Percentiles rank a stretch among this genome's conserved stretches.
These are phyloP conservation scores for Asclepias syriaca DNA, from an alignment of 257 asterid genomes.

Conservation along the genomic window DNA sequence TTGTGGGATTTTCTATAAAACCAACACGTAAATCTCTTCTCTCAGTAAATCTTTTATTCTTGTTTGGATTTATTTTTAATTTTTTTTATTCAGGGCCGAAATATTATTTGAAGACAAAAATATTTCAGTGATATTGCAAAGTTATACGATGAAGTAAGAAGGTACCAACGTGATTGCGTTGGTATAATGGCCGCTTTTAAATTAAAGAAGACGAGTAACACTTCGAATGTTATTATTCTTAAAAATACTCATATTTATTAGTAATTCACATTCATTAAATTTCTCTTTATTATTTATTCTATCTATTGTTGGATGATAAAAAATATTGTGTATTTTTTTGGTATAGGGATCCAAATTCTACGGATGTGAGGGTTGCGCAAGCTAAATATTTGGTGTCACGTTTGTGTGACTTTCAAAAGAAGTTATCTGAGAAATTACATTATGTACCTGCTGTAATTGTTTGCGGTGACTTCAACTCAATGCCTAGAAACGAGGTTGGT, in stretches of 20 bases:
- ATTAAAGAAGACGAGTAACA: constrained; percentile 38
- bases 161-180: constrained; percentile 54
- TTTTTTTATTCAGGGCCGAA: constrained; percentile 6
- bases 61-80: too few relatives aligned
- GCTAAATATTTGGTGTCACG: too few relatives aligned
- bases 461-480: too few relatives aligned
- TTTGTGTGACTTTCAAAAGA: constrained; percentile 48
- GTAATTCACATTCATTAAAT: constrained; percentile 17
- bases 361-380: too few relatives aligned
- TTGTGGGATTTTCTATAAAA: constrained; percentile 80
- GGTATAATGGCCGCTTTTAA: constrained; percentile 85
- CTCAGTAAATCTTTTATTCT: too few relatives aligned
- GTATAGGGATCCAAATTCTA: too few relatives aligned
- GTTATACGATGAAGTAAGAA: constrained; percentile 21
- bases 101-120: constrained; percentile 62
- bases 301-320: neutral
- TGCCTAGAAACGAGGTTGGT: too few relatives aligned
- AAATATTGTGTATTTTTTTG: neutral
- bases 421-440: too few relatives aligned
- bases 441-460: too few relatives aligned
- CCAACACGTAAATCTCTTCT: constrained; percentile 36
- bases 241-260: constrained; percentile 87
- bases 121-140: constrained; percentile 82
- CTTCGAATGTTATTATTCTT: neutral
- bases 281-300: neutral